Base-by-base conservation (phyloP, 192 early-diverging fungal species). In the Ramicandelaber brevisporus region DNA sequence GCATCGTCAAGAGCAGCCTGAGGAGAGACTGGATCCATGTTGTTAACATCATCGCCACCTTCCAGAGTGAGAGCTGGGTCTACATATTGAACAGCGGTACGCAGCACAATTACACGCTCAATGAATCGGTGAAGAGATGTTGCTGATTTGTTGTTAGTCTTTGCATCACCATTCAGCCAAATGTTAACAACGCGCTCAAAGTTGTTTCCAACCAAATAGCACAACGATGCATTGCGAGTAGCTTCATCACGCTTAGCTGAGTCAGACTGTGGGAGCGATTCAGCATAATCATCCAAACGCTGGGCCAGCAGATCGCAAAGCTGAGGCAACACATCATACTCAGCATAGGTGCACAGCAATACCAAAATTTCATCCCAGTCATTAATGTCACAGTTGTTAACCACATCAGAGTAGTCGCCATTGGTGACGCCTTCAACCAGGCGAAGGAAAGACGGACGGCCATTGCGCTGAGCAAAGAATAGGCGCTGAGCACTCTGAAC, bases 301-400 rank as follows among this genome's bases (percentile, higher is more conserved):
- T 53, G 49, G 8, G 72, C 78, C 6, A 81, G 63, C 3, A 50
- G 43, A 30, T 73, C 70, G 36, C 68, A 70, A 17, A 78, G 36
- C n/a, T 40, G 42, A 25, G 58, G 61, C 43, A 81, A 75, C 31
- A 86, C 79, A 22, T 95, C 88, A 16, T 71, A 53, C 31, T 68
- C 64, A 21, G 71, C 78, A 45, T 95, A 93, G 0, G 87, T 93
- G 58, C 84, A 95, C 26, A 98, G 63, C 5, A 95, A 56, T 7
- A 82, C 89, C 20, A 95, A 46, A 16, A 90, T 56, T 36, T 95
- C 78, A 46, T 80, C 76, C 93, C 93, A 98, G 30, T 75, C 74
- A 16, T 61, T 59, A 40, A 98, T 41, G 17, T 67, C 57, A 3
- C 66, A 72, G 31, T 73, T 68, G 23, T 51, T 45, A 0, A 90